These are phyloP conservation scores for Plasmodium malariae DNA, from an alignment of 169 alveolate genomes.

Conservation along the genomic window DNA sequence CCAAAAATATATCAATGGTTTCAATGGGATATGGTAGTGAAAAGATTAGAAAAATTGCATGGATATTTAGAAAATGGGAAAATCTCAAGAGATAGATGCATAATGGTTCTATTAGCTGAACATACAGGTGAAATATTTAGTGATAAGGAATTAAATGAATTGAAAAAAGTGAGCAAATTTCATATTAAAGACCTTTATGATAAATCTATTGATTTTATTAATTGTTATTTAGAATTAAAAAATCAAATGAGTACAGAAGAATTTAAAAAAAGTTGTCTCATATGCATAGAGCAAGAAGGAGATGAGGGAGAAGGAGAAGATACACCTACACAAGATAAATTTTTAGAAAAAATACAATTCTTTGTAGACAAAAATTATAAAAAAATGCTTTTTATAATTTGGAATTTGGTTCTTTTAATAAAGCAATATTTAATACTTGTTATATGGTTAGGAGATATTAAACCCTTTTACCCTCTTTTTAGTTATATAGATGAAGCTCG, in stretches of 20 bases:
- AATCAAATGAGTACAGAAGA: slow-evolving; percentile 35
- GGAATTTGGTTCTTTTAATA: slow-evolving; percentile 54
- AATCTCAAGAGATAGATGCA: slow-evolving; percentile 73
- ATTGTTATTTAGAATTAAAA: slow-evolving; percentile 46
- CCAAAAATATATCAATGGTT: slow-evolving; percentile 64
- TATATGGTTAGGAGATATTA: slow-evolving; percentile 69
- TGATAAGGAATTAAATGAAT: slow-evolving; percentile 50
- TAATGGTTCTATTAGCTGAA: slow-evolving; percentile 55
- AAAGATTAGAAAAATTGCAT: slow-evolving; percentile 35
- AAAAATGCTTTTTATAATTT: slow-evolving; percentile 55
- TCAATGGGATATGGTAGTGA: slow-evolving; percentile 54
- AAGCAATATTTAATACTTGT: slow-evolving; percentile 63
- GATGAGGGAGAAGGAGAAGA: background rate
- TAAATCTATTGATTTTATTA: slow-evolving; percentile 72
- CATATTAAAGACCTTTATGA: slow-evolving; percentile 64
- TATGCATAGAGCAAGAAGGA: background rate
- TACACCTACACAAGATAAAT: slow-evolving; percentile 18
- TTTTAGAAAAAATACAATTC: slow-evolving; percentile 43
- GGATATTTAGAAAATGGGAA: slow-evolving; percentile 76
- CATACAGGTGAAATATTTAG: slow-evolving; percentile 77
- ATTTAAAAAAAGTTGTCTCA: slow-evolving; percentile 51
- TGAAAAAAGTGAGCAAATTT: slow-evolving; percentile 49
- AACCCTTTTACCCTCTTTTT: slow-evolving; percentile 75
- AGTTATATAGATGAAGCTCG: slow-evolving; percentile 48
- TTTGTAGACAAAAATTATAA: slow-evolving; percentile 48